Evolutionary conservation across 306 rosid genomes (phyloP), one percentile per base, ranked within the genome.

Genomic region (Citrullus amarus): DNA sequence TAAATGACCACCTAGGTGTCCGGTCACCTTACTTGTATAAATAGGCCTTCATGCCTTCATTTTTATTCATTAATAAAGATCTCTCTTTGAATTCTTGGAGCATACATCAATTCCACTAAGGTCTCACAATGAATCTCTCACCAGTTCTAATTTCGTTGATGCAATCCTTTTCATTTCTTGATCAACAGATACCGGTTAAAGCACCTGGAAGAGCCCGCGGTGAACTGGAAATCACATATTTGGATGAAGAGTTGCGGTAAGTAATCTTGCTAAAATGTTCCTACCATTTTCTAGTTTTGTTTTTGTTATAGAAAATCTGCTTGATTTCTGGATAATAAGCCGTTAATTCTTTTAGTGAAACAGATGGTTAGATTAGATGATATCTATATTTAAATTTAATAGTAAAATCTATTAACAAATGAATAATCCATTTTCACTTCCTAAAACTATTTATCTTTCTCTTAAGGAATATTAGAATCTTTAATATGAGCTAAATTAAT

Each of bases 131-230:
- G 28, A 0, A 63, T 36, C 48, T 36, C 48, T 36, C 72, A 3
- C 25, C 48, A 3, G 75, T 18, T 68, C 9, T 68, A 68, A n/a
- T 22, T 44, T 69, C n/a, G 20, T 74, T 17, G 22, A 50, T 15
- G 48, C 58, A 34, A 63, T 78, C 39, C 59, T 53, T 67, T 58
- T 44, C 76, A 54, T 76, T 63, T 63, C 78, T 61, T 83, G 78
- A n/a, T 53, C 12, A 72, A 79, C 88, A 93, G 97, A 84, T 93
- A 81, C 97, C 97, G 44, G 55, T 93, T 50, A 93, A 93, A 82
- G 97, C 96, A n/a, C 98, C 97, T 71, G 98, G 34, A 30, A 91
- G 86, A 79, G 94, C 96, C 62, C 98, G 96, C 6, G 98, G 98
- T 72, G 91, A 86, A 87, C 79, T 93, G 57, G 98, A 93, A 83